Evolutionary conservation across 164 flowering plant species (phyloP).

Genomic region (Euptelea pleiosperma): DNA sequence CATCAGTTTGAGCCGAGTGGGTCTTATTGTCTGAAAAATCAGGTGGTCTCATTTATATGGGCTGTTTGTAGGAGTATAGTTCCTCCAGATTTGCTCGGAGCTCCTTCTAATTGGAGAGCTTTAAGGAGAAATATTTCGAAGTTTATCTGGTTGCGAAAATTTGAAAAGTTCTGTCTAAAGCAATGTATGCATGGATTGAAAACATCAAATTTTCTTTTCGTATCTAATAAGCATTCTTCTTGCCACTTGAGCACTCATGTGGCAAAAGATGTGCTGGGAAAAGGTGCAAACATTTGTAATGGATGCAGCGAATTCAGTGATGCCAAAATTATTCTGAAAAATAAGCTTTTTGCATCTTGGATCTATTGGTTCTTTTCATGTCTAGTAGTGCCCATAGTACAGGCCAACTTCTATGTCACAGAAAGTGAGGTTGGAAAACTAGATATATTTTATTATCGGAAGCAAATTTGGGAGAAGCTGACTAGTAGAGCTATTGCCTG

Average conservation of each 20-base stretch:
- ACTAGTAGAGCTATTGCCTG: constrained; percentile 26
- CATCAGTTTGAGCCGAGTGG: constrained; percentile 23
- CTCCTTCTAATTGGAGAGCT: constrained; percentile 55
- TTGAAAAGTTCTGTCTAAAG: constrained; percentile 65
- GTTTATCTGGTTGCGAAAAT: constrained; percentile 59
- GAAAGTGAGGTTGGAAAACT: constrained; percentile 71
- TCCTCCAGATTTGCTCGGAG: constrained; percentile 72
- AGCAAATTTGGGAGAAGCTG: constrained; percentile 59
- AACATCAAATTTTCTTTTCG: constrained; percentile 40
- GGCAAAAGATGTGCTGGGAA: background rate
- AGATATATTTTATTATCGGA: constrained; percentile 61
- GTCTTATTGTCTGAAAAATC: constrained; percentile 44
- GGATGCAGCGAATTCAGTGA: constrained; percentile 12
- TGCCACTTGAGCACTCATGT: constrained; percentile 16
- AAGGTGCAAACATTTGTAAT: constrained; percentile 1
- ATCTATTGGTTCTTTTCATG: constrained; percentile 72
- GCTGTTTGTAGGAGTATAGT: constrained; percentile 78
- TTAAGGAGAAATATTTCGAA: constrained; percentile 66
- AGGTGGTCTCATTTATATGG: constrained; percentile 86
- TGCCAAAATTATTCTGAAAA: constrained; percentile 23
- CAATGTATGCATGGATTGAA: constrained; percentile 69
- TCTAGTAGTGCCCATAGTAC: constrained; percentile 59
- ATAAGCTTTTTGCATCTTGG: constrained; percentile 52
- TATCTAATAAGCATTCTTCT: constrained; percentile 30
- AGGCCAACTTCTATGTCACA: constrained; percentile 81